phyloP scores from a whole-genome alignment of 305 asterid species.

The Solanum hybrid region DNA sequence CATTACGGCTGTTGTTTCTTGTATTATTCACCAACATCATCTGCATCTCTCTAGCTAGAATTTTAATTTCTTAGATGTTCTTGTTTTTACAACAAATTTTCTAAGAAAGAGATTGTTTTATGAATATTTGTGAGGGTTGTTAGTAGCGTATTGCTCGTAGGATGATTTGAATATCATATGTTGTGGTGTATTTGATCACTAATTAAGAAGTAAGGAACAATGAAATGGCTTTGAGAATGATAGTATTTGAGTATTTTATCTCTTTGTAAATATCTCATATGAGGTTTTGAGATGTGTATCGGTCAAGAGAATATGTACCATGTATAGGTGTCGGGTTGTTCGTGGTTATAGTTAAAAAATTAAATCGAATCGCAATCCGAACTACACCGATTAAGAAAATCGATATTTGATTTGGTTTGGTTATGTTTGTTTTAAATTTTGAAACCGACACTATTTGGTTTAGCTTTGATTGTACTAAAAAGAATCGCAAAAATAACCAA shows the following conservation, averaged over 20 bases:
- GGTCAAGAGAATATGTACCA: background rate
- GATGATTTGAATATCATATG: too few species aligned
- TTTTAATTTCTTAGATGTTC: background rate
- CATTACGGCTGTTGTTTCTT: conserved; percentile 12
- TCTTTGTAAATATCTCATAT: background rate
- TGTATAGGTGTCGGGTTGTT: background rate
- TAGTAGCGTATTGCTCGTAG: background rate
- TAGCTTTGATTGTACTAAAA: background rate
- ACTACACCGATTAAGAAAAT: background rate
- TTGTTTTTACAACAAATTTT: background rate
- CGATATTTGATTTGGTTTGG: background rate
- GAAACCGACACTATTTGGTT: background rate
- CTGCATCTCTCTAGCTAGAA: background rate
- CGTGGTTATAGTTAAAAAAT: too few species aligned
- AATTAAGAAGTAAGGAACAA: background rate
- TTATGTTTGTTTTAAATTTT: background rate
- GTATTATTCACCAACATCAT: conserved; percentile 4
- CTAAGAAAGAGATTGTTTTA: background rate
- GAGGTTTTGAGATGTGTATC: background rate
- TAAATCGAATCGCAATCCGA: rapidly evolving
- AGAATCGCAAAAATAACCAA: too few species aligned
- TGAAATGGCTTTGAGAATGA: background rate
- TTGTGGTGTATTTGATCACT: background rate
- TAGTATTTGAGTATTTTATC: background rate
- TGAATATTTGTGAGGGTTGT: background rate